Evolutionary conservation across 495 filamentous ascomycete species (phyloP).

Genomic region (Trypethelium eluteriae): DNA sequence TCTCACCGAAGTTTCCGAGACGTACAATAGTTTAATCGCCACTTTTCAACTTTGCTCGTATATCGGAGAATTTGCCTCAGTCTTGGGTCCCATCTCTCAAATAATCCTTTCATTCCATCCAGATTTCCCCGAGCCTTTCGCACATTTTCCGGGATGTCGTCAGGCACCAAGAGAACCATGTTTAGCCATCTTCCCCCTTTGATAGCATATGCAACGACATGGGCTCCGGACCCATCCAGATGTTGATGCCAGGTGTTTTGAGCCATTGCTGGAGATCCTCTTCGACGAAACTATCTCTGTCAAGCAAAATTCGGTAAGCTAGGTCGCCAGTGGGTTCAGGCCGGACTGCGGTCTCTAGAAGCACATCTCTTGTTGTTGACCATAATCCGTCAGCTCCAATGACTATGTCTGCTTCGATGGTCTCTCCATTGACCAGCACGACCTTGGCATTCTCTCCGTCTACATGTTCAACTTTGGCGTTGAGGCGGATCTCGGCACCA

Average conservation of each 20-base stretch:
- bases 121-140: slow-evolving; percentile 11
- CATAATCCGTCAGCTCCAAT: slow-evolving; percentile 3
- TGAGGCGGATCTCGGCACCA: slow-evolving; percentile 5
- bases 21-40: slow-evolving; percentile 14
- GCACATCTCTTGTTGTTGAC: background rate
- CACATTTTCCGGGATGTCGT: slow-evolving; percentile 15
- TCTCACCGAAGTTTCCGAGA: background rate
- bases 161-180: slow-evolving; percentile 17
- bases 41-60: slow-evolving; percentile 14
- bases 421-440: slow-evolving; percentile 13
- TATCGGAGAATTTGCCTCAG: slow-evolving; percentile 11
- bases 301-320: background rate
- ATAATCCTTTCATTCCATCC: slow-evolving; percentile 16
- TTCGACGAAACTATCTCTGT: background rate
- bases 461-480: background rate
- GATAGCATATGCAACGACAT: slow-evolving; percentile 3
- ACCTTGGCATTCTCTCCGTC: slow-evolving; percentile 13
- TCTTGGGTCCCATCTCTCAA: slow-evolving; percentile 21
- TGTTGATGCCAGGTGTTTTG: background rate
- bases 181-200: slow-evolving; percentile 6
- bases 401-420: slow-evolving; percentile 6
- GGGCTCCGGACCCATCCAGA: slow-evolving; percentile 2
- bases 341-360: background rate
- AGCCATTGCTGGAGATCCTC: background rate
- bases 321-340: slow-evolving; percentile 2